Evolutionary conservation across 768 basidiomycete species (phyloP).

Genomic region (Tylopilus vinaceipallidus): DNA sequence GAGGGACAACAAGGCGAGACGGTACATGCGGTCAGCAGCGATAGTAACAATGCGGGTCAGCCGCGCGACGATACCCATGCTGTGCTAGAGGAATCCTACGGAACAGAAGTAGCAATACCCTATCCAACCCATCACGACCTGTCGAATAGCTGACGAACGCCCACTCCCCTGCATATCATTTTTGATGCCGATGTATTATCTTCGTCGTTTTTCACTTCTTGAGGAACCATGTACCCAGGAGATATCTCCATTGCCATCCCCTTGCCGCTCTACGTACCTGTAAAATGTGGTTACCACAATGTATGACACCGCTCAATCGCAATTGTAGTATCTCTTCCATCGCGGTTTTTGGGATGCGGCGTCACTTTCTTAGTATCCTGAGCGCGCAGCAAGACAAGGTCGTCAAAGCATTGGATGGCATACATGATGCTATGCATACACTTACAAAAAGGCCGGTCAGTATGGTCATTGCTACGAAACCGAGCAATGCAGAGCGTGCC

Average conservation of each 20-base stretch:
- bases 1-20: constrained; percentile 3
- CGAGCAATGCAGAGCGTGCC: too few species aligned
- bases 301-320: too few species aligned
- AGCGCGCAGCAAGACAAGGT: too few species aligned
- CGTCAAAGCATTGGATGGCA: too few species aligned
- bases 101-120: background rate
- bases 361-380: background rate
- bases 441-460: too few species aligned
- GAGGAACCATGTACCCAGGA: background rate
- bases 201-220: background rate
- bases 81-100: background rate
- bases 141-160: constrained; percentile 6
- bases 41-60: background rate
- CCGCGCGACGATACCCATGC: background rate
- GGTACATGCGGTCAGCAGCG: background rate
- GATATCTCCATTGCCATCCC: background rate
- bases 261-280: background rate
- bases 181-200: background rate
- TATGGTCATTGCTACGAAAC: too few species aligned
- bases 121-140: background rate
- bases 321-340: too few species aligned
- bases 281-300: too few species aligned
- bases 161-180: background rate
- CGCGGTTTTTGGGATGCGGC: too few species aligned
- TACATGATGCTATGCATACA: background rate